Conservation (phyloP, 2,329 filamentous ascomycete genomes). For the Colletotrichum euphorbiae region DNA sequence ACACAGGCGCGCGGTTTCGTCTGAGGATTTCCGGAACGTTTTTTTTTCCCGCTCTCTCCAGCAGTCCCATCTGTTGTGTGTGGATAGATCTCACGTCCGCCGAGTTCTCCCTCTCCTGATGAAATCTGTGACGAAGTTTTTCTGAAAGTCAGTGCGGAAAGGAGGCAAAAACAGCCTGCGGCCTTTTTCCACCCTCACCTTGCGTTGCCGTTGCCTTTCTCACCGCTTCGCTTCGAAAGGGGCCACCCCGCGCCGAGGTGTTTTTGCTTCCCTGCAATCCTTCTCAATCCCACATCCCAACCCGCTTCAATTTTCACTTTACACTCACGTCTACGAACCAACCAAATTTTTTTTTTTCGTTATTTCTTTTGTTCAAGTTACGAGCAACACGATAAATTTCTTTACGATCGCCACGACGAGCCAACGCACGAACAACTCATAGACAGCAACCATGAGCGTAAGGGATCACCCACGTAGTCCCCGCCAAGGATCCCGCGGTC, state of each 20-base stretch:
- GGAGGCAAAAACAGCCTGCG: neutral
- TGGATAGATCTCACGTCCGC: too few species aligned
- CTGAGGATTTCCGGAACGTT: neutral
- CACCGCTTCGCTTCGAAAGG: slow-evolving; percentile 6
- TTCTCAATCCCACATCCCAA: slow-evolving; percentile 19
- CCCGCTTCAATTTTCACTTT: neutral
- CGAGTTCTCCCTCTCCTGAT: too few species aligned
- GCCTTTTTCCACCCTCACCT: too few species aligned
- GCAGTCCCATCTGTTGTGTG: neutral
- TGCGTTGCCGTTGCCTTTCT: neutral
- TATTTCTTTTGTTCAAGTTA: neutral
- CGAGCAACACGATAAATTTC: neutral
- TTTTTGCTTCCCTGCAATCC: neutral
- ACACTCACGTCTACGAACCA: neutral
- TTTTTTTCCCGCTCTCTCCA: neutral
- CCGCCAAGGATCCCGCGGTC: slow-evolving; percentile 26
- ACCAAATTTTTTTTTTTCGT: neutral
- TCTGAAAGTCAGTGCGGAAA: neutral
- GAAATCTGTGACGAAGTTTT: too few species aligned
- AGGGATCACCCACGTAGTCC: slow-evolving; percentile 30
- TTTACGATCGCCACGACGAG: neutral
- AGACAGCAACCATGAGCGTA: slow-evolving; percentile 1
- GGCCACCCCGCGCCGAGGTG: neutral
- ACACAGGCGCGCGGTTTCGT: neutral
- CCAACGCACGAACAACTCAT: neutral